Evolutionary conservation across 805 yeast genomes (phyloP).

Genomic region (Cyberlindnera galapagoensis): DNA sequence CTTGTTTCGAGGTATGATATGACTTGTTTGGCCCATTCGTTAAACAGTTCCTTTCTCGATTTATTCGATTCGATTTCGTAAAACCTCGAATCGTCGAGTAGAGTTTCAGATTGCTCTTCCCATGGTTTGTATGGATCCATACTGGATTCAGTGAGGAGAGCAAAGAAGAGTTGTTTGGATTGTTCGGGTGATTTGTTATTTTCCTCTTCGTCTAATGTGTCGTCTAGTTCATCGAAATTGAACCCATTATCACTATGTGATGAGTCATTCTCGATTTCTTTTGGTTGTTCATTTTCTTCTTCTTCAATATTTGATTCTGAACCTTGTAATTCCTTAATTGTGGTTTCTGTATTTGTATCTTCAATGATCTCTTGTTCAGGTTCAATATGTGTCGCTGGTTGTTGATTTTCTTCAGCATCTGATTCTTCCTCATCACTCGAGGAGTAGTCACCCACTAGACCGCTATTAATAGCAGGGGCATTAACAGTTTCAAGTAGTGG

Average conservation of each 20-base stretch:
- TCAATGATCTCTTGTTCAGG: slow-evolving; percentile 1
- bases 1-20: too few relatives aligned
- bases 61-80: slow-evolving; percentile 27
- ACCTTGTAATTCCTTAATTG: too few relatives aligned
- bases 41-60: slow-evolving; percentile 34
- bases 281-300: not conserved
- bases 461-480: too few relatives aligned
- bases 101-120: slow-evolving; percentile 36
- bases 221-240: slow-evolving; percentile 9
- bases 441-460: slow-evolving; percentile 13
- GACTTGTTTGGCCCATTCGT: slow-evolving; percentile 35
- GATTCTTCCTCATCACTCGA: slow-evolving; percentile 17
- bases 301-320: slow-evolving; percentile 3
- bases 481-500: too few relatives aligned
- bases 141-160: slow-evolving; percentile 27
- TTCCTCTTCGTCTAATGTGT: slow-evolving; percentile 1
- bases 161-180: slow-evolving; percentile 22
- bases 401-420: slow-evolving; percentile 6
- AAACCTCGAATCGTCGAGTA: slow-evolving; percentile 38
- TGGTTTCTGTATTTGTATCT: too few relatives aligned
- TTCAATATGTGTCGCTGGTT: not conserved
- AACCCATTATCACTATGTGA: slow-evolving; percentile 22
- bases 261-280: slow-evolving; percentile 9
- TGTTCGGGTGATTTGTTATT: slow-evolving; percentile 3
- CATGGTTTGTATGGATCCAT: slow-evolving; percentile 42